Evolutionary conservation across 129 eudicot genomes (phyloP).

Genomic region (Lactuca saligna): DNA sequence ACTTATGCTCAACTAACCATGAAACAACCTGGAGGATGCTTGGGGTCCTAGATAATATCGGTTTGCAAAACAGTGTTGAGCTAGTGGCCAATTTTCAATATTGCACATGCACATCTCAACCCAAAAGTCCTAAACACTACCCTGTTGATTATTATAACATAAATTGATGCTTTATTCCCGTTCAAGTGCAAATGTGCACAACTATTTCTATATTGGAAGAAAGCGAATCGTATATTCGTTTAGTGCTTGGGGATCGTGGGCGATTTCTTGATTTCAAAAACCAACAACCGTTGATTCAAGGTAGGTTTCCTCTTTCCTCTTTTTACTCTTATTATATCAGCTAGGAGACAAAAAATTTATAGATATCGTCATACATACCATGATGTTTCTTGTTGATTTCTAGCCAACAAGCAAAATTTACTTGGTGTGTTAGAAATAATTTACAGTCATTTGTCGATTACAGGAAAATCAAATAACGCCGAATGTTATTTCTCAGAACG

Average conservation of each 20-base stretch:
- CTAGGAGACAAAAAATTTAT: neutral
- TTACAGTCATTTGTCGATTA: too few species aligned
- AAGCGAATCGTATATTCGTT: neutral
- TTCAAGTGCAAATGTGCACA: neutral
- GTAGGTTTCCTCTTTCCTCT: neutral
- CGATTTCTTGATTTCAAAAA: neutral
- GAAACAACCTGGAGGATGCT: too few species aligned
- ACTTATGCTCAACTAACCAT: too few species aligned
- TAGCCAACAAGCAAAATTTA: neutral
- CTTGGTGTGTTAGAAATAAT: neutral
- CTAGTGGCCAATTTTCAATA: neutral
- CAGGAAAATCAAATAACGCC: too few species aligned
- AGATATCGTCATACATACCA: neutral
- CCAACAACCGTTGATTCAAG: neutral
- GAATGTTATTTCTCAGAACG: too few species aligned
- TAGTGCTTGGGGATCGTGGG: slow-evolving; percentile 2
- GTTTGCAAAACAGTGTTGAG: too few species aligned
- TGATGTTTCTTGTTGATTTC: neutral
- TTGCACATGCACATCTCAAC: neutral
- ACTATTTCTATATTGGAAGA: neutral
- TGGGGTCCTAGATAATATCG: too few species aligned
- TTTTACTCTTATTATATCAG: neutral
- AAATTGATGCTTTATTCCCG: neutral
- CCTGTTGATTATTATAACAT: neutral
- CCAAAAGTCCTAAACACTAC: neutral